Evolutionary conservation across 2,329 filamentous ascomycete species (phyloP).

Genomic region (Trichoderma endophyticum): DNA sequence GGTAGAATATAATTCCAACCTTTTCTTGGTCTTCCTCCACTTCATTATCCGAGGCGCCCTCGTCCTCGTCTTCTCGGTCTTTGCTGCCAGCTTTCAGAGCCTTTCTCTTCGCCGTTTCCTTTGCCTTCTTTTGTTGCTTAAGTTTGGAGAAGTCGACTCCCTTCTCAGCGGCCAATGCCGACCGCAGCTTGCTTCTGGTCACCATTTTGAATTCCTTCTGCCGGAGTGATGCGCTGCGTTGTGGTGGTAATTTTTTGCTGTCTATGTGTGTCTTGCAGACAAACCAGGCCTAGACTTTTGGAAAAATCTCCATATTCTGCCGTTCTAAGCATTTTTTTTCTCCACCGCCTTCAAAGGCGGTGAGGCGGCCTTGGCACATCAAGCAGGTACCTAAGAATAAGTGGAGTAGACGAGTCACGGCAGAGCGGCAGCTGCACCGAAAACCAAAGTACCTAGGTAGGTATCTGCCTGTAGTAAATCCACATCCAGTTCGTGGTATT

Average conservation of each 20-base stretch:
- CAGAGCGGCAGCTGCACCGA: background rate
- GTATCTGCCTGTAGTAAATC: background rate
- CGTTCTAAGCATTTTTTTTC: conserved; percentile 3
- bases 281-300: background rate
- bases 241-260: background rate
- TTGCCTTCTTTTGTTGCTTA: conserved; percentile 48
- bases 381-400: background rate
- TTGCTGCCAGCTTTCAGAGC: conserved; percentile 28
- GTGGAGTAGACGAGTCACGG: background rate
- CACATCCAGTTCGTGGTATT: no score
- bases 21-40: conserved; percentile 34
- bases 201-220: conserved; percentile 37
- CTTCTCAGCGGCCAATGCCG: conserved; percentile 55
- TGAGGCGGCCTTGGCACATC: conserved; percentile 17
- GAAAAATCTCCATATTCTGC: conserved; percentile 17
- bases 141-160: conserved; percentile 51
- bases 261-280: background rate
- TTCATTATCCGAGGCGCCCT: conserved; percentile 41
- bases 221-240: background rate
- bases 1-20: background rate
- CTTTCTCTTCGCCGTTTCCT: conserved; percentile 41
- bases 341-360: conserved; percentile 9
- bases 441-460: background rate
- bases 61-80: conserved; percentile 27
- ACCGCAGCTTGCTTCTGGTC: conserved; percentile 49